Percentiles rank a stretch among this genome's conserved stretches.
These are phyloP conservation scores for Phytophthora sp. DNA, from an alignment of 352 stramenopile species.

Conservation along the genomic window DNA sequence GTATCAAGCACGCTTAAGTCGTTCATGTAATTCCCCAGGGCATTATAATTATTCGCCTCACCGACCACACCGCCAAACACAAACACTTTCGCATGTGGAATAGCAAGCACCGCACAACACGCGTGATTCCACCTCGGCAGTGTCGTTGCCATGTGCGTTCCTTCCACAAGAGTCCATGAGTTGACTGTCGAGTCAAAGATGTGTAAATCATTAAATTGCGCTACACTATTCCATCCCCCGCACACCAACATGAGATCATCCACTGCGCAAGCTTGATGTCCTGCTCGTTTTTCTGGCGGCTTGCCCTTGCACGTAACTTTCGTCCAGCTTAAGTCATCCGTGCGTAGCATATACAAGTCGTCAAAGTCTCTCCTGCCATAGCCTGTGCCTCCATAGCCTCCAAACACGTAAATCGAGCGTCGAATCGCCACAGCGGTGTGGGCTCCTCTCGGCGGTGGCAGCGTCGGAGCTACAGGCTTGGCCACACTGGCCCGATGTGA, in stretches of 20 bases:
- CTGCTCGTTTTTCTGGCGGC: constrained; percentile 90
- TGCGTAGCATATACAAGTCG: constrained; percentile 90
- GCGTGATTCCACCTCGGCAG: constrained; percentile 96
- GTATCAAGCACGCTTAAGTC: constrained; percentile 94
- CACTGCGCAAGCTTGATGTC: constrained; percentile 91
- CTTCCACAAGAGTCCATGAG: constrained; percentile 88
- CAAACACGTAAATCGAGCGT: constrained; percentile 92
- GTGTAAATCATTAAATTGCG: constrained; percentile 96
- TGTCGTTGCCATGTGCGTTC: constrained; percentile 69
- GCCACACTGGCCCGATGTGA: constrained; percentile 50
- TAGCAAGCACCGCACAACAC: constrained; percentile 92
- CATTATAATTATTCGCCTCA: constrained; percentile 88
- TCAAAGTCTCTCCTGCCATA: constrained; percentile 95
- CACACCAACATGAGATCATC: constrained; percentile 93
- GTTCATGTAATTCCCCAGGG: constrained; percentile 84
- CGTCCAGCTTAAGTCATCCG: constrained; percentile 87
- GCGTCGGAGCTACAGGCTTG: constrained; percentile 33
- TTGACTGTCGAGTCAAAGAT: constrained; percentile 90
- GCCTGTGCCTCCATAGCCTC: constrained; percentile 94
- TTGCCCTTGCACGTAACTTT: constrained; percentile 90
- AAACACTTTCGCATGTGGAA: constrained; percentile 97
- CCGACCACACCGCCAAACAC: constrained; percentile 96
- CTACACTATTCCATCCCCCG: constrained; percentile 94
- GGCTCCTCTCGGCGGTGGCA: constrained; percentile 85
- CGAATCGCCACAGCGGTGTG: constrained; percentile 91